Base-by-base conservation (phyloP, 1,284 basidiomycete species). In the Leccinum huronense region DNA sequence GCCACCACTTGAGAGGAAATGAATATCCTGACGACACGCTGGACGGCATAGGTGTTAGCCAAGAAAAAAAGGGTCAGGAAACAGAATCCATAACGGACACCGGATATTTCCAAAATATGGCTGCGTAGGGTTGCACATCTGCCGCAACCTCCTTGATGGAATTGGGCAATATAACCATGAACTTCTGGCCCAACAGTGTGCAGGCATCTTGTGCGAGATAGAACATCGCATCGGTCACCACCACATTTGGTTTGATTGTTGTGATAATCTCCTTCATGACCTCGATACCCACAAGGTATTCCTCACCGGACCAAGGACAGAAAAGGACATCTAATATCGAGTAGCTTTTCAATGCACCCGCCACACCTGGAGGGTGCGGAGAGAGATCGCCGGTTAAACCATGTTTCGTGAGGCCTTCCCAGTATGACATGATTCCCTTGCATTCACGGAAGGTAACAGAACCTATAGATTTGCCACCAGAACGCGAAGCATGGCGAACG, bases 1-100 rank as follows among this genome's bases (percentile, higher is more conserved):
- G 66, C 65, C 65, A 66, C 65, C 66, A 65, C 14, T 65, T 53
- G 9, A 66, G 63, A 48, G 65, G 65, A 11, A 40, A 65, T 10
- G 58, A 3, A 27, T 48, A 65, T 9, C 55, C 65, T 2, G 65
- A 66, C 3, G 57, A 51, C 1, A 40, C 0, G 1, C 65, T 66
- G 14, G 19, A 11, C 9, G n/a, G 36, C 19, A 23, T 9, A 42
- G 1, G 8, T 27, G 19, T 66, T 1, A 66, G 36, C n/a, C 7
- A 6, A 30, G 13, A 23, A 23, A 23, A 23, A 11, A 16, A 27
- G 3, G 11, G 30, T 33, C 31, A 10, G 7, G 54, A 33, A 56
- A n/a, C 1, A 38, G 3, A 34, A 13, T 19, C 9, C 1, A 33
- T 6, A 10, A 68, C 63, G 10, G 1, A 66, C 63, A 2, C 3